These are phyloP conservation scores for Termitomyces sp. DNA, from an alignment of 768 basidiomycete genomes.

Conservation along the genomic window DNA sequence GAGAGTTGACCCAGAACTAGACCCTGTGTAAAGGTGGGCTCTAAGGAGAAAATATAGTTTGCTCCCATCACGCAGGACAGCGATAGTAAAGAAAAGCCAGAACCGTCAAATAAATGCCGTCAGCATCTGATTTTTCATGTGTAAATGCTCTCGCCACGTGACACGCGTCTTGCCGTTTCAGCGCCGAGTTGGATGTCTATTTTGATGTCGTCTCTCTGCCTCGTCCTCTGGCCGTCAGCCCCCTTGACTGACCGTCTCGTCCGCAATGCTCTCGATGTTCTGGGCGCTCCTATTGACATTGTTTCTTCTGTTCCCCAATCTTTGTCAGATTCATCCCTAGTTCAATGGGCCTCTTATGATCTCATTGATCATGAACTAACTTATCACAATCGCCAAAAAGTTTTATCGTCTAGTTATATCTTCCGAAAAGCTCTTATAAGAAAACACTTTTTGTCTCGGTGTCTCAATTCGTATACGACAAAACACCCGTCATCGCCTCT, in stretches of 20 bases:
- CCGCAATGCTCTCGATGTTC: slow-evolving; percentile 27
- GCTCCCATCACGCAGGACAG: slow-evolving; percentile 30
- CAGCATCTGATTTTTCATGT: slow-evolving; percentile 7
- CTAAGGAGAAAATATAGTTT: slow-evolving; percentile 65
- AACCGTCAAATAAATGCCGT: not conserved
- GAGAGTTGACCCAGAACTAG: slow-evolving; percentile 90
- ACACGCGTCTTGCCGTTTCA: not conserved
- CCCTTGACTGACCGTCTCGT: slow-evolving; percentile 43
- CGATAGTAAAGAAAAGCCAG: not conserved
- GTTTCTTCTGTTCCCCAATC: slow-evolving; percentile 13
- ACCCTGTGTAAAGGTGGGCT: slow-evolving; percentile 94
- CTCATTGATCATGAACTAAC: slow-evolving; percentile 73
- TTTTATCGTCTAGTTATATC: slow-evolving; percentile 77
- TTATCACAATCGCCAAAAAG: slow-evolving; percentile 36
- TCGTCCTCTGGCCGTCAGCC: slow-evolving; percentile 45
- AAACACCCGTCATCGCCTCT: slow-evolving; percentile 65
- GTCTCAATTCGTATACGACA: slow-evolving; percentile 61
- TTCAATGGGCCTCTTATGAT: slow-evolving; percentile 91
- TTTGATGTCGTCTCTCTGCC: slow-evolving; percentile 3
- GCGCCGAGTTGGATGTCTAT: not conserved
- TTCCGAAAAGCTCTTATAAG: slow-evolving; percentile 92
- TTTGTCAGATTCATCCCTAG: slow-evolving; percentile 20
- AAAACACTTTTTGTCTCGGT: slow-evolving; percentile 85
- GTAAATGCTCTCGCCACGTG: not conserved
- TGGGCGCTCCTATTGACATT: slow-evolving; percentile 18